Evolutionary conservation across 371 early-diverging fungal genomes (phyloP), one percentile per base, ranked within the genome.

Genomic region (Furculomyces boomerangus): DNA sequence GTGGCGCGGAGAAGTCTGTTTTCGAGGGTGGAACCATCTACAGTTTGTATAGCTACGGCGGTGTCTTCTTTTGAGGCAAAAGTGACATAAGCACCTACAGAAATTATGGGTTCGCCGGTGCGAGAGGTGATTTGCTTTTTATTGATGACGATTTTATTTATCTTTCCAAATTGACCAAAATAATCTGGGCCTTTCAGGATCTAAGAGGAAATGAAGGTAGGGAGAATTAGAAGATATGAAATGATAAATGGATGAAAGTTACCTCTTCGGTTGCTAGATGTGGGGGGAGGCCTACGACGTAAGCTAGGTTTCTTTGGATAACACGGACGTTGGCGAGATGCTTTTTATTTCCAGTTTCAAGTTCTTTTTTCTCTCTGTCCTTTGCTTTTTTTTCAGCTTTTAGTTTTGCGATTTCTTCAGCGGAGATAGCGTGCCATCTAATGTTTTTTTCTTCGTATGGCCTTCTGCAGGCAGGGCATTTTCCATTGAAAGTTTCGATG

Each of bases 161-260:
- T 91, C 55, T 87, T 90, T 39, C 97, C 97, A 71, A 84, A 96
- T 65, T 96, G 93, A 10, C 97, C 97, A 79, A 96, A 94, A 67
- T 88, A 93, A 54, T 94, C 93, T 32, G 72, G 68, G 31, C 80
- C 78, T 50, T 86, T 75, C 53, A 96, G 67, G 8, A 73, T 74
- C 80, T 88, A 65, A 29, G 8, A 10, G 35, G 18, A 18, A 7
- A 31, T n/a, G 24, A 27, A 32, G 50, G 51, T 24, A 27, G 24
- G n/a, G 18, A 26, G 2, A 16, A 24, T 18, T 46, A 54, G 26
- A 40, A 32, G n/a, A 20, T 13, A 46, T 46, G n/a, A 46, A 46
- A 24, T 10, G 20, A 46, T 13, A 22, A 13, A 22, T 7, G n/a
- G 20, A 46, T 8, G 8, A 14, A 14, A 26, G 55, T 57, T 72